A percentile compares a stretch with the other conserved stretches of the same genome.
These are phyloP conservation scores for Trametes versicolor DNA, from an alignment of 1,284 basidiomycete genomes.

Conservation along the genomic window DNA sequence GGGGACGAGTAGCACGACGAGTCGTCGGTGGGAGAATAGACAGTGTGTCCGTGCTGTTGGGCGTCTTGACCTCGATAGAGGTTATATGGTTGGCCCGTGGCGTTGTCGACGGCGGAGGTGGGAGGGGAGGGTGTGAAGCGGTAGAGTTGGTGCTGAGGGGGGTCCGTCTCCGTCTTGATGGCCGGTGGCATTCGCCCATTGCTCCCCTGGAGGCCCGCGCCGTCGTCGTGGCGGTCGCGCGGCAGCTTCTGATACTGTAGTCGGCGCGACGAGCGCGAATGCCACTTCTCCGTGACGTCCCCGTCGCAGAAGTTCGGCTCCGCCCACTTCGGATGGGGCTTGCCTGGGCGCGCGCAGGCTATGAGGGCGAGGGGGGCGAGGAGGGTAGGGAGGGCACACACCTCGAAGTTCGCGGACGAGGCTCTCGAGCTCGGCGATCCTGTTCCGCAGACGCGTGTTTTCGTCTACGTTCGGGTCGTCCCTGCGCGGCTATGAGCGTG, in stretches of 20 bases:
- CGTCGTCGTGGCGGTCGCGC: slow-evolving; percentile 37
- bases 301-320: slow-evolving; percentile 80
- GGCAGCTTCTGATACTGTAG: slow-evolving; percentile 41
- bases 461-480: slow-evolving; percentile 88
- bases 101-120: slow-evolving; percentile 35
- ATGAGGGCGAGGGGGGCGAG: slow-evolving; percentile 15
- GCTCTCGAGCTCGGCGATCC: slow-evolving; percentile 91
- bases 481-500: slow-evolving; percentile 50
- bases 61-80: slow-evolving; percentile 34
- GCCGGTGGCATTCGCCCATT: slow-evolving; percentile 35
- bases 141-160: slow-evolving; percentile 42
- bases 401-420: slow-evolving; percentile 85
- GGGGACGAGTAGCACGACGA: slow-evolving; percentile 40
- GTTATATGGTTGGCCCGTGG: slow-evolving; percentile 28
- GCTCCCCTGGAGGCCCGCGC: slow-evolving; percentile 18
- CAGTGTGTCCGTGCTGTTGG: slow-evolving; percentile 33
- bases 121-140: slow-evolving; percentile 43
- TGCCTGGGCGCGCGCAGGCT: slow-evolving; percentile 56
- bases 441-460: slow-evolving; percentile 80
- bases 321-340: slow-evolving; percentile 85
- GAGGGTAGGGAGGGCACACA: slow-evolving; percentile 44
- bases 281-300: slow-evolving; percentile 83
- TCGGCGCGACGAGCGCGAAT: slow-evolving; percentile 79
- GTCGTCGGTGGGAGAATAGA: slow-evolving; percentile 39
- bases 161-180: slow-evolving; percentile 47